These are phyloP conservation scores for Citrus maxima DNA, from an alignment of 345 rosid genomes.

Conservation along the genomic window DNA sequence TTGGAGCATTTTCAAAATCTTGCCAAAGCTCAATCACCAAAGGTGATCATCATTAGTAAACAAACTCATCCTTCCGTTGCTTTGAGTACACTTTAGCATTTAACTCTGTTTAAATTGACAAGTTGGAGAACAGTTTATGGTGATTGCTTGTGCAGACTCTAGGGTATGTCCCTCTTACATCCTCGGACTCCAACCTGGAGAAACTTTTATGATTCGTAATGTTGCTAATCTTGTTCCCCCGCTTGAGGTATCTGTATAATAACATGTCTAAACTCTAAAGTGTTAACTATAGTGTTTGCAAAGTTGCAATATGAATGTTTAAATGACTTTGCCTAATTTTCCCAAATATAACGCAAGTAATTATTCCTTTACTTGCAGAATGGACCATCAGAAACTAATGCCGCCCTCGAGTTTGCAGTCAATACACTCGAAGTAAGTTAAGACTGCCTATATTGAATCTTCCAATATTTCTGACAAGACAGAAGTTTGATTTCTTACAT, in stretches of 20 bases:
- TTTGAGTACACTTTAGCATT: background rate
- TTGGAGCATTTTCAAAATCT: conserved; percentile 64
- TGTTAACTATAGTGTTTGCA: background rate
- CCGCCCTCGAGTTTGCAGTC: conserved; percentile 89
- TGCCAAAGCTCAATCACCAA: conserved; percentile 78
- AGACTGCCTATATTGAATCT: background rate
- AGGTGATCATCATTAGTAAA: conserved; percentile 37
- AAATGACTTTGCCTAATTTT: background rate
- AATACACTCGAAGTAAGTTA: conserved; percentile 62
- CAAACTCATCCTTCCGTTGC: background rate
- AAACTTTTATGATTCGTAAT: conserved; percentile 81
- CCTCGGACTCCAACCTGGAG: conserved; percentile 92
- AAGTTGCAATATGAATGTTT: background rate
- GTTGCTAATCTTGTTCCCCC: conserved; percentile 93
- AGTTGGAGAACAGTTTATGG: conserved; percentile 65
- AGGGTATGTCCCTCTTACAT: conserved; percentile 88
- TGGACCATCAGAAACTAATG: conserved; percentile 94
- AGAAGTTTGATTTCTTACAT: background rate
- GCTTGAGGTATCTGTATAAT: conserved; percentile 42
- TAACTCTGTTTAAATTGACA: conserved; percentile 27
- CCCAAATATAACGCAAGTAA: background rate
- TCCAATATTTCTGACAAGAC: background rate
- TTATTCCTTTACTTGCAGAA: conserved; percentile 32
- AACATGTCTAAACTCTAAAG: background rate
- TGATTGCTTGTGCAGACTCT: conserved; percentile 94